Conservation (phyloP, 163 green algal genomes). For the Scenedesmus sp. region DNA sequence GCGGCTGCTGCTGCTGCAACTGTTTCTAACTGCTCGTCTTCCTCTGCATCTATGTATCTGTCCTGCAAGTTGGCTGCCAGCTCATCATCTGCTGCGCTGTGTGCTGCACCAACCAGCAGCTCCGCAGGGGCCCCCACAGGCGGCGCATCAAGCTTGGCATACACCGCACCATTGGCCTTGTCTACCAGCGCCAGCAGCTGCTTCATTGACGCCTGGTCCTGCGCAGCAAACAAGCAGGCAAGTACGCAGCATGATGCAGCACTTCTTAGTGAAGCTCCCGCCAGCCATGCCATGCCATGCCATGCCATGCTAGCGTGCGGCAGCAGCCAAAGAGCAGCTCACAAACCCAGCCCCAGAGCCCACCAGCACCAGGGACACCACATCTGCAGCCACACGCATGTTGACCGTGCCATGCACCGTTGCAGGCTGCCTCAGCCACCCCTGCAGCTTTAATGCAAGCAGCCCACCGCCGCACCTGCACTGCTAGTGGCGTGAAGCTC, state of each 20-base stretch:
- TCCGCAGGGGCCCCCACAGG: conserved; percentile 43
- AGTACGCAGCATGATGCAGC: neutral
- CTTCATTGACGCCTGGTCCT: conserved; percentile 72
- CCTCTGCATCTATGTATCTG: conserved; percentile 13
- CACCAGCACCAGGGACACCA: neutral
- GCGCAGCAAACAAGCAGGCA: neutral
- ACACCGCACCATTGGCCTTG: conserved; percentile 87
- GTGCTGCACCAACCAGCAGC: conserved; percentile 33
- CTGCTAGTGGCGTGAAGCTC: conserved; percentile 85
- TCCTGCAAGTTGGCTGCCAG: conserved; percentile 37
- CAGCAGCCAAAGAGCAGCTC: too few relatives aligned
- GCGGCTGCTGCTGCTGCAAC: neutral
- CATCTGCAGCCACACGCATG: too few relatives aligned
- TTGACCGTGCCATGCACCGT: too few relatives aligned
- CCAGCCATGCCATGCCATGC: neutral
- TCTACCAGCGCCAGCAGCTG: conserved; percentile 78
- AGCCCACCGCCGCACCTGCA: conserved; percentile 62
- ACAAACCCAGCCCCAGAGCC: neutral
- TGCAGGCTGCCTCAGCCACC: too few relatives aligned
- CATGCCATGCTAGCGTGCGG: neutral
- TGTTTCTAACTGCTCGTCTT: neutral
- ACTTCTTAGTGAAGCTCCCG: too few relatives aligned
- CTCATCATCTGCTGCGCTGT: conserved; percentile 43
- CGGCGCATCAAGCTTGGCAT: conserved; percentile 55
- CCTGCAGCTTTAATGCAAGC: too few relatives aligned